Base-by-base conservation (phyloP, 129 eudicot species). In the Lactuca saligna region DNA sequence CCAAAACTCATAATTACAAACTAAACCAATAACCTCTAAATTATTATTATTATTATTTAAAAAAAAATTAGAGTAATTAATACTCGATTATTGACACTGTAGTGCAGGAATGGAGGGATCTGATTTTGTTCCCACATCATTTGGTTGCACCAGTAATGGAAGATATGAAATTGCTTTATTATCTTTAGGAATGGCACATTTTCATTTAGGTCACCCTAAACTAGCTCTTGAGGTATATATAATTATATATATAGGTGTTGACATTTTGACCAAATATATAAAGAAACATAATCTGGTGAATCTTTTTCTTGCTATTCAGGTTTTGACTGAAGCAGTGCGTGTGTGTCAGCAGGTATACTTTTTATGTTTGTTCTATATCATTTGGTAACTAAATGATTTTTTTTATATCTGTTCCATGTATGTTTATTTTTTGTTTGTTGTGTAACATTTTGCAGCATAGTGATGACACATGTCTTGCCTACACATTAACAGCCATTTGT, bases 81-180 rank as follows among this genome's bases (percentile, higher is more conserved):
- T 50, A 68, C 65, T 59, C 31, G 49, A 69, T 15, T 54, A 62
- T 81, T 71, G 68, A 62, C 59, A 69, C 64, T 83, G 77, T 85
- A 92, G 99, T 83, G 99, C 99, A 87, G 99, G 97, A 93, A 90
- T 82, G 74, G 99, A 94, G 83, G 97, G 99, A 61, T 83, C 80
- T 54, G 99, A 89, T 76, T 64, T 75, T 76, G 83, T 78, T 63
- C 81, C 96, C 55, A 65, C 96, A 7, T 75, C 85, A 38, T 64
- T 83, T 74, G 86, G 84, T 65, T 83, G 79, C 69, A 81, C 62
- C 63, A 78, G 72, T 73, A 68, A 69, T 8, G 99, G 97, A 70
- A 87, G 97, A 89, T 89, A 89, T 76, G 99, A 94, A 79, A 81
- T 83, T 75, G 99, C 99, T 68, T 77, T 94, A 69, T 65, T 94